Conservation (phyloP, 1,284 basidiomycete genomes). For the Cutaneotrichosporon cyanovorans region DNA sequence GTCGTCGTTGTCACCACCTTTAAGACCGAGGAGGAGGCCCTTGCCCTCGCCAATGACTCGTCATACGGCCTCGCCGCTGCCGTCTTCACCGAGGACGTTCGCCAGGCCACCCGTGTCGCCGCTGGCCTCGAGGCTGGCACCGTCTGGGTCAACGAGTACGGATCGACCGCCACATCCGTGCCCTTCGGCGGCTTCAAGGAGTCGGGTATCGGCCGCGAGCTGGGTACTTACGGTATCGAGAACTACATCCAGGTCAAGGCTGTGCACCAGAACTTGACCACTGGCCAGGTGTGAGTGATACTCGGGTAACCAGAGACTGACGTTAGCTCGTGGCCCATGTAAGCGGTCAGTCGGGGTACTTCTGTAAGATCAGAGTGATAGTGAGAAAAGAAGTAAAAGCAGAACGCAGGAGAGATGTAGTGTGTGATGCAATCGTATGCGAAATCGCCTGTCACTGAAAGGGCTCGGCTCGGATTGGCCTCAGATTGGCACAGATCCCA, state of each 20-base stretch:
- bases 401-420: too few relatives aligned
- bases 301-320: too few relatives aligned
- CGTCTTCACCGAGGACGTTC: constrained; percentile 78
- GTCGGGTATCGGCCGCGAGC: constrained; percentile 69
- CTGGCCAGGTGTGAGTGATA: too few relatives aligned
- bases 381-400: too few relatives aligned
- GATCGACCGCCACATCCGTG: constrained; percentile 67
- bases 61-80: constrained; percentile 82
- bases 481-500: too few relatives aligned
- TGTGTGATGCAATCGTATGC: too few relatives aligned
- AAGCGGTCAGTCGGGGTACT: too few relatives aligned
- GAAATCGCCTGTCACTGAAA: too few relatives aligned
- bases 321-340: too few relatives aligned
- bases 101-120: constrained; percentile 77
- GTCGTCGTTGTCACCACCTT: constrained; percentile 47
- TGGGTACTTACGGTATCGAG: constrained; percentile 79
- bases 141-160: constrained; percentile 84
- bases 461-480: too few relatives aligned
- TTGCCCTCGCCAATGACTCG: constrained; percentile 73
- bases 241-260: constrained; percentile 23
- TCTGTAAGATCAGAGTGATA: too few relatives aligned
- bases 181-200: constrained; percentile 93
- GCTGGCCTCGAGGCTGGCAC: constrained; percentile 70
- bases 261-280: constrained; percentile 1
- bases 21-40: constrained; percentile 45